Percentiles rank a stretch among this genome's conserved stretches.
Conservation (phyloP, 768 basidiomycete species). For the Leccinum barrowsii region DNA sequence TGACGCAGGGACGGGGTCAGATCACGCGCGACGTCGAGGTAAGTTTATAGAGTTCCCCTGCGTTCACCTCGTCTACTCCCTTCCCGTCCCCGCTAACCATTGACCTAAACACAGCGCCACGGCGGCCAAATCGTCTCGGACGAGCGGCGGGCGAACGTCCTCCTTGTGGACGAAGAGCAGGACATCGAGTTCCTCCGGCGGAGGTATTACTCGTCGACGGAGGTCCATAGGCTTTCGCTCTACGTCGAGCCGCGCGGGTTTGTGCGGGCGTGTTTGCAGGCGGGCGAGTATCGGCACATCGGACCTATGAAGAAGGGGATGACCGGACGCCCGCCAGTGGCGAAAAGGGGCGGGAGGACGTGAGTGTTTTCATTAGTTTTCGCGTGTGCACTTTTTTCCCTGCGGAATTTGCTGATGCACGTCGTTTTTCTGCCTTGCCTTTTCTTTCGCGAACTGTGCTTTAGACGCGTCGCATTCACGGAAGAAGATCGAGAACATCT, state of each 20-base stretch:
- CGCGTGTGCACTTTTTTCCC: neutral
- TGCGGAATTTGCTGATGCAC: neutral
- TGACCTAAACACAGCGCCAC: constrained; percentile 8
- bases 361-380: constrained; percentile 2
- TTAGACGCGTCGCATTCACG: constrained; percentile 33
- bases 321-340: constrained; percentile 19
- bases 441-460: neutral
- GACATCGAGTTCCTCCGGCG: constrained; percentile 24
- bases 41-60: neutral
- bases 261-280: constrained; percentile 20
- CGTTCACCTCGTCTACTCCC: neutral
- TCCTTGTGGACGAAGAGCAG: constrained; percentile 29
- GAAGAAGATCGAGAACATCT: constrained; percentile 41
- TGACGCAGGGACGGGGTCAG: constrained; percentile 17
- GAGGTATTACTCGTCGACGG: constrained; percentile 23
- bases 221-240: constrained; percentile 14
- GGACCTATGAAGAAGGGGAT: constrained; percentile 9
- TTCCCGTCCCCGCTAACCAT: neutral
- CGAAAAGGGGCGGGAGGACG: neutral
- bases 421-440: neutral
- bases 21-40: constrained; percentile 24
- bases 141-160: constrained; percentile 21
- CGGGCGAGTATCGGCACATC: constrained; percentile 11
- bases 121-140: constrained; percentile 18
- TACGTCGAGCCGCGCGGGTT: constrained; percentile 27